Evolutionary conservation across 2,329 filamentous ascomycete genomes (phyloP).

Genomic region (Aspergillus piperis): DNA sequence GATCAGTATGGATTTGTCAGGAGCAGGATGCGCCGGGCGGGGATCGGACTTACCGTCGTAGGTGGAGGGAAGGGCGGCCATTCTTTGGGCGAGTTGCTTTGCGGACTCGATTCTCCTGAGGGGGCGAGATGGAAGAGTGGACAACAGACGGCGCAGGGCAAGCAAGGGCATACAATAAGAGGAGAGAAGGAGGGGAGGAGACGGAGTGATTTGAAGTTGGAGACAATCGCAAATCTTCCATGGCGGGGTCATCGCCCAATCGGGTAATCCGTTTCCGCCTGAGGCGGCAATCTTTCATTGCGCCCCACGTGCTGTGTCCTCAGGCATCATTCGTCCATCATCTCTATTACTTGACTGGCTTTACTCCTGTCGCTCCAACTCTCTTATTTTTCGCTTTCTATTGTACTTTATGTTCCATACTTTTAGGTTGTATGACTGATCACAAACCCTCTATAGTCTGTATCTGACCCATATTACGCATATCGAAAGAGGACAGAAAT

Average conservation of each 20-base stretch:
- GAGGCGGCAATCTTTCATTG: slow-evolving; percentile 4
- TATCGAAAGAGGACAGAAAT: no score
- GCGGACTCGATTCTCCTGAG: slow-evolving; percentile 35
- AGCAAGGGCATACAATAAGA: slow-evolving; percentile 2
- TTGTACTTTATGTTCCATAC: no score
- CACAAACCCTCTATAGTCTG: no score
- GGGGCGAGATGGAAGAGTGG: slow-evolving; percentile 25
- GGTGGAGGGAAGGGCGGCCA: slow-evolving; percentile 58
- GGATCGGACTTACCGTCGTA: slow-evolving; percentile 58
- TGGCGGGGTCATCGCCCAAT: slow-evolving; percentile 27
- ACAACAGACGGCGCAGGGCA: slow-evolving; percentile 9
- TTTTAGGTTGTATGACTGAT: no score
- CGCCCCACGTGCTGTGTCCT: slow-evolving; percentile 29
- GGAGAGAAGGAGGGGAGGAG: not conserved
- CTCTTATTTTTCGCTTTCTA: no score
- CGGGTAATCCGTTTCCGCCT: slow-evolving; percentile 21
- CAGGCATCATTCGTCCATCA: slow-evolving; percentile 18
- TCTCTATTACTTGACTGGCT: no score
- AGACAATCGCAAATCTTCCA: slow-evolving; percentile 21
- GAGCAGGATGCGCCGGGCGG: no score
- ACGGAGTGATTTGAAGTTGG: not conserved
- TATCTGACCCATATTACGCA: no score
- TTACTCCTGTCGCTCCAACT: no score
- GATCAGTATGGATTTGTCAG: not conserved
- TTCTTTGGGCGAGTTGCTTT: slow-evolving; percentile 41